Conservation (phyloP, 495 filamentous ascomycete genomes). For the Xylaria castorea region DNA sequence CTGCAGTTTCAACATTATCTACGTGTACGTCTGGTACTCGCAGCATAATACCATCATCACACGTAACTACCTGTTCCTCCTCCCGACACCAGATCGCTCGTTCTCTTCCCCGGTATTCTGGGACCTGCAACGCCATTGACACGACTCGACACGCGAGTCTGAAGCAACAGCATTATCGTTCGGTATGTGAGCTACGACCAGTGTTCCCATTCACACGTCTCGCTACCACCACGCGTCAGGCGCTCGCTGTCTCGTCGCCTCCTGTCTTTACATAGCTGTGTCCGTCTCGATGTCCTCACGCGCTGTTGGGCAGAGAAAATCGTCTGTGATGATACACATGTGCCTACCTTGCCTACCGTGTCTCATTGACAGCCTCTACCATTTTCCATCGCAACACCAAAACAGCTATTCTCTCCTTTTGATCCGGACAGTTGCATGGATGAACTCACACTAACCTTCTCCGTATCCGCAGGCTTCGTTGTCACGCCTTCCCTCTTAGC, state of each 20-base stretch:
- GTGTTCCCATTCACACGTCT: background rate
- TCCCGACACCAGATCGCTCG: conserved; percentile 23
- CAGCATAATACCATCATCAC: conserved; percentile 17
- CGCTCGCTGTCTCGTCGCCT: conserved; percentile 13
- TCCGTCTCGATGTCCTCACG: conserved; percentile 5
- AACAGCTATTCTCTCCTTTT: background rate
- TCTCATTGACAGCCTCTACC: background rate
- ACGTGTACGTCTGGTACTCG: conserved; percentile 13
- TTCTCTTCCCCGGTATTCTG: conserved; percentile 26
- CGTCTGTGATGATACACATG: background rate
- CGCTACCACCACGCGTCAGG: conserved; percentile 5
- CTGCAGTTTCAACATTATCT: conserved; percentile 25
- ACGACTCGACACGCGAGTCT: conserved; percentile 29
- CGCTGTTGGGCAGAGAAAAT: background rate
- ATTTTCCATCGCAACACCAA: conserved; percentile 3
- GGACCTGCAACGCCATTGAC: conserved; percentile 26
- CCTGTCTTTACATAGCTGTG: background rate
- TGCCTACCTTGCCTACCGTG: conserved; percentile 20
- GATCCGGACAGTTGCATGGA: conserved; percentile 5
- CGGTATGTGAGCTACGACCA: conserved; percentile 24
- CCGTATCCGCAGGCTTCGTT: conserved; percentile 32
- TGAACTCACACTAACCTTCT: conserved; percentile 30
- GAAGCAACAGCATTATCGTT: conserved; percentile 26
- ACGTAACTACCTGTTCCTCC: conserved; percentile 15
- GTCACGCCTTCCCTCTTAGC: conserved; percentile 36